Conservation (phyloP, 805 yeast species). For the Candida sithepensis region DNA sequence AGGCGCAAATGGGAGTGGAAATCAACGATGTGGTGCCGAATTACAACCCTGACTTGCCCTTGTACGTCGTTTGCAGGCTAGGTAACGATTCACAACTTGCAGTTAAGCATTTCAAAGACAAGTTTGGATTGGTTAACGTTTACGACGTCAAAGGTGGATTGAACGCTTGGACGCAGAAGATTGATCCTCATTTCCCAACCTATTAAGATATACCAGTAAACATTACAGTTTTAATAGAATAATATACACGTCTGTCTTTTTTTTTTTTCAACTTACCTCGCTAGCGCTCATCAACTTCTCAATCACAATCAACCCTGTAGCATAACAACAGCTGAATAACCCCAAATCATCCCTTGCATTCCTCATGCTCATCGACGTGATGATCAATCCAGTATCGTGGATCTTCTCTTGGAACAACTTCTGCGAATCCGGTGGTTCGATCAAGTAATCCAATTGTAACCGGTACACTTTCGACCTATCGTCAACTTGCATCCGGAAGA, state of each 20-base stretch:
- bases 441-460: not conserved
- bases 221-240: not conserved
- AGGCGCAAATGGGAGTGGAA: constrained; percentile 20
- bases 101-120: constrained; percentile 49
- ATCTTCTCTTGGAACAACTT: constrained; percentile 2
- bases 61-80: constrained; percentile 72
- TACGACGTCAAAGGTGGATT: constrained; percentile 80
- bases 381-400: constrained; percentile 14
- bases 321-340: constrained; percentile 23
- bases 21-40: constrained; percentile 10
- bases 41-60: constrained; percentile 11
- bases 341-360: constrained; percentile 16
- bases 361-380: constrained; percentile 19
- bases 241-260: not conserved
- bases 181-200: constrained; percentile 60
- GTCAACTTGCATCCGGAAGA: not conserved
- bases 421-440: constrained; percentile 3
- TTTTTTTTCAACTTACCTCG: not conserved
- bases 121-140: constrained; percentile 45
- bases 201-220: constrained; percentile 37
- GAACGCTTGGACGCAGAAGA: constrained; percentile 55
- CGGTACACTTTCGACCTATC: not conserved
- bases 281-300: constrained; percentile 22
- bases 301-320: constrained; percentile 28
- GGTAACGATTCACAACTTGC: constrained; percentile 93